Base-by-base conservation (phyloP, 345 rosid species). In the Boechera retrofracta region DNA sequence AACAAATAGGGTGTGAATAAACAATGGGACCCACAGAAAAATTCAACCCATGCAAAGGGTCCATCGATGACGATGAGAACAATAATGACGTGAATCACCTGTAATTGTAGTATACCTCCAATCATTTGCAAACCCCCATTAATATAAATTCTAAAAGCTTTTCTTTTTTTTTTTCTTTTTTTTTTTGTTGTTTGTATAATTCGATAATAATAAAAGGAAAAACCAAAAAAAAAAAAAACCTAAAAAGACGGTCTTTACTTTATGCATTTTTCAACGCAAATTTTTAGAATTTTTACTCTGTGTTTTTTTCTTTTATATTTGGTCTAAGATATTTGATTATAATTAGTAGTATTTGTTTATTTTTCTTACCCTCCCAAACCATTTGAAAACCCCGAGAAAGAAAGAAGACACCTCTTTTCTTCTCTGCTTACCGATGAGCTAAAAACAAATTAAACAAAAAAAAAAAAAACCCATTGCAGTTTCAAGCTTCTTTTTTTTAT, bases 301-400 rank as follows among this genome's bases (percentile, higher is more conserved):
- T 47, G 57, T 44, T 64, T 31, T 3, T 12, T 42, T 53, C 16
- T 8, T 16, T 6, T 51, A 1, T 4, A 4, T 15, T 57, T 47
- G 10, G 4, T 16, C 2, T 59, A 60, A 47, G 21, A 15, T 56
- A 6, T 64, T 52, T 6, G 5, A 15, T 11, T 71, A 12, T 38
- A 9, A 38, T 38, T 8, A 38, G 11, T 38, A 38, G 41, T 38
- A 1, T 38, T 38, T 38, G 10, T 38, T 38, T 7, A 1, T 55
- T 45, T 72, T 72, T 57, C 61, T 52, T 67, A 67, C 85, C 87
- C 87, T 86, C 89, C 86, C 80, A 86, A 88, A 83, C 92, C 87
- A 87, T 91, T 93, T 93, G 95, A 91, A 93, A 89, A 76, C 85
- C 92, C 93, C 89, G 67, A 88, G 95, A 88, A 89, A 85, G 84